phyloP scores from a whole-genome alignment of 139 green algal species.

The Spirogloea muscicola region DNA sequence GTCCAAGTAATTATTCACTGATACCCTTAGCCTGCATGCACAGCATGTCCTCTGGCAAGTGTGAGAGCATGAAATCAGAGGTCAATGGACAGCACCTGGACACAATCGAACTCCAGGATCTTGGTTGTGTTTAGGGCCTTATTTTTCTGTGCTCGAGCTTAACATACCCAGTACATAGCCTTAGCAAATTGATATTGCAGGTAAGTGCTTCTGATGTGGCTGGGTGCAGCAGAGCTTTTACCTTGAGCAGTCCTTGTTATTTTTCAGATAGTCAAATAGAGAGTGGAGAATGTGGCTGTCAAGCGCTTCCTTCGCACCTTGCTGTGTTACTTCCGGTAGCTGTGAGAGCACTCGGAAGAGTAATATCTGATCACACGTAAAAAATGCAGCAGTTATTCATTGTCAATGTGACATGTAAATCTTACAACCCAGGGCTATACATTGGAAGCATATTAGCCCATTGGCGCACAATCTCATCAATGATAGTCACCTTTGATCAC shows the following conservation, averaged over 20 bases:
- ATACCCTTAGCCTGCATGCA: slow-evolving; percentile 24
- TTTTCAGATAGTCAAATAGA: neutral
- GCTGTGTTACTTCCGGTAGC: slow-evolving; percentile 9
- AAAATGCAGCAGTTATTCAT: too few relatives aligned
- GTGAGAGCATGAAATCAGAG: neutral
- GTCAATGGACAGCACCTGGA: neutral
- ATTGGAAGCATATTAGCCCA: too few relatives aligned
- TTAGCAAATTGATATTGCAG: neutral
- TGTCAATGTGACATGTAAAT: too few relatives aligned
- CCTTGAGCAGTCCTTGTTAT: slow-evolving; percentile 1
- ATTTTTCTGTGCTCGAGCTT: neutral
- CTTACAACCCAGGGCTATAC: too few relatives aligned
- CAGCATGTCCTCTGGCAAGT: neutral
- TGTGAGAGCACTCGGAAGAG: slow-evolving; percentile 33
- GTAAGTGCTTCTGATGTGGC: neutral
- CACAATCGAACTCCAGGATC: neutral
- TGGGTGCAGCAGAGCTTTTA: too few relatives aligned
- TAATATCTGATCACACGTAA: slow-evolving; percentile 32
- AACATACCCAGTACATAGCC: neutral
- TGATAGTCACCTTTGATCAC: too few relatives aligned
- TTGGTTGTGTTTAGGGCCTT: neutral
- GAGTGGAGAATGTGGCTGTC: neutral
- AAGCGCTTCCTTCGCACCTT: neutral
- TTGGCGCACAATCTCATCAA: too few relatives aligned
- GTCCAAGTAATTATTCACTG: slow-evolving; percentile 22